phyloP scores from a whole-genome alignment of 176 grass and related monocot genomes.

The Oryza punctata region DNA sequence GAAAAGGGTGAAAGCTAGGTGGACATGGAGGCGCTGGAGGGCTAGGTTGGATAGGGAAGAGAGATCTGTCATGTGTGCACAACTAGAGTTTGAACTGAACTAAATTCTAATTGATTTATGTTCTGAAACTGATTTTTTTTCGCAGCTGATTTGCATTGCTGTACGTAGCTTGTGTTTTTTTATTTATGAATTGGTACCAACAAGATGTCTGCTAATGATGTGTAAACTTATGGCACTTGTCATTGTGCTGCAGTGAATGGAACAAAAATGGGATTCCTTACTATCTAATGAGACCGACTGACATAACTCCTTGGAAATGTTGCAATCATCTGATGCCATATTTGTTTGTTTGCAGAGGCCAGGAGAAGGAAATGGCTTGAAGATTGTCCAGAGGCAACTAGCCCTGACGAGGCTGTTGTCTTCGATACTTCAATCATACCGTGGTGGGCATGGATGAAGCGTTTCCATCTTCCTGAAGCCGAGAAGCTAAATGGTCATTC shows the following conservation, averaged over 20 bases:
- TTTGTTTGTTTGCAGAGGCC: conserved; percentile 70
- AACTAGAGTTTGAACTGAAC: neutral
- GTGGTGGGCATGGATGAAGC: conserved; percentile 92
- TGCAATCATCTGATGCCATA: conserved; percentile 26
- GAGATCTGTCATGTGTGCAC: neutral
- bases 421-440: conserved; percentile 87
- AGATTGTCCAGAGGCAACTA: conserved; percentile 79
- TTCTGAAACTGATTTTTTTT: neutral
- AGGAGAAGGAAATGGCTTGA: conserved; percentile 94
- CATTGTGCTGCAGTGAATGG: neutral
- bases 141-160: neutral
- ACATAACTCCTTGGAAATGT: conserved; percentile 6
- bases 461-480: conserved; percentile 93
- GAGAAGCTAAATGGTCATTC: conserved; percentile 86
- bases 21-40: no score
- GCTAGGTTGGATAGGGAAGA: neutral
- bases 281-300: neutral
- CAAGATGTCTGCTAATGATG: neutral
- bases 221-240: conserved; percentile 32
- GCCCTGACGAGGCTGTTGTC: conserved; percentile 48
- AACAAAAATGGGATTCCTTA: neutral
- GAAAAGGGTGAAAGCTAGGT: neutral
- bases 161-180: neutral
- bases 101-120: neutral
- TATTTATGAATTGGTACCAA: neutral